Evolutionary conservation across 345 rosid species (phyloP).

Genomic region (Eucalyptus brandiana): DNA sequence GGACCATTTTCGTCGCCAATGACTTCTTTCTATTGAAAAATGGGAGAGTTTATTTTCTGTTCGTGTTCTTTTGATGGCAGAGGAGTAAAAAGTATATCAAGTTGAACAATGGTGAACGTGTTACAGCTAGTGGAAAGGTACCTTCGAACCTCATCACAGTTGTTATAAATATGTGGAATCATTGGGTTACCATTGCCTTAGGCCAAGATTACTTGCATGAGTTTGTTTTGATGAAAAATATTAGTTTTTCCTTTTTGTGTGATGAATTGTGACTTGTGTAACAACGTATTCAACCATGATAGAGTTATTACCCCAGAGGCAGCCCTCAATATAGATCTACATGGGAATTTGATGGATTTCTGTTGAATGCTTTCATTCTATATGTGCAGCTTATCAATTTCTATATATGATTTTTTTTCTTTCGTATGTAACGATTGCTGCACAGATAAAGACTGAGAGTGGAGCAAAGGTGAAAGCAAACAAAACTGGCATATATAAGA

Average conservation of each 20-base stretch:
- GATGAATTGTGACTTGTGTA: background rate
- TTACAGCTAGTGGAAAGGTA: conserved; percentile 99
- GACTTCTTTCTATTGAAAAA: background rate
- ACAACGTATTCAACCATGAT: background rate
- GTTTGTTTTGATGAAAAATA: background rate
- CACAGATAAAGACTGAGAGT: conserved; percentile 81
- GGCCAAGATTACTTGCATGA: background rate
- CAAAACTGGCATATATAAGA: conserved; percentile 86
- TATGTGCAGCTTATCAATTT: background rate
- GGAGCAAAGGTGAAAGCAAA: conserved; percentile 66
- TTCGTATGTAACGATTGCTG: background rate
- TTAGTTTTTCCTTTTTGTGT: background rate
- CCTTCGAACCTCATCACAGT: background rate
- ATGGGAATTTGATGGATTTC: background rate
- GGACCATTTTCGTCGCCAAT: background rate
- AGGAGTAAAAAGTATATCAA: conserved; percentile 90
- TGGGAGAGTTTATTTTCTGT: background rate
- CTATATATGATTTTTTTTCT: background rate
- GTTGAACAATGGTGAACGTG: conserved; percentile 90
- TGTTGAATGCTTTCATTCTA: background rate
- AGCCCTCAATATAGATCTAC: background rate
- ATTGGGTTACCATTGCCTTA: background rate
- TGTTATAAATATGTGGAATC: background rate
- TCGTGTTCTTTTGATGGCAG: conserved; percentile 29
- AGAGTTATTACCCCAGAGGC: background rate